phyloP scores from a whole-genome alignment of 495 filamentous ascomycete genomes.

The Parmelia sp. region DNA sequence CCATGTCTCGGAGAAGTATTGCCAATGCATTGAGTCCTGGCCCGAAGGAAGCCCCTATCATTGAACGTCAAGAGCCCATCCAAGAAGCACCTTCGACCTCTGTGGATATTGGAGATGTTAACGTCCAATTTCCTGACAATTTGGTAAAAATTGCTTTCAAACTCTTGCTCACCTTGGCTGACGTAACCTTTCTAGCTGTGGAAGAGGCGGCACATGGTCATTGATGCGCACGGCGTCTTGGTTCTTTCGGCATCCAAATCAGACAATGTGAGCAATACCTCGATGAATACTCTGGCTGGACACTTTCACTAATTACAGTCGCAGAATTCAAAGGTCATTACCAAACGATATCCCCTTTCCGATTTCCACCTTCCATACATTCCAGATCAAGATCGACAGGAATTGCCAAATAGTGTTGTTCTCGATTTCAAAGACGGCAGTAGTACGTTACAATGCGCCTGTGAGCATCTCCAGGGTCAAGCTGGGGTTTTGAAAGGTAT shows the following conservation, averaged over 20 bases:
- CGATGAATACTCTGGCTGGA: background rate
- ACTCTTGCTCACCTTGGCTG: background rate
- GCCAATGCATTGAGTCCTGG: slow-evolving; percentile 46
- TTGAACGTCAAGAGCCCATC: slow-evolving; percentile 28
- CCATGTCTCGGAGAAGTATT: slow-evolving; percentile 54
- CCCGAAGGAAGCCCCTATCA: slow-evolving; percentile 52
- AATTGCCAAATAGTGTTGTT: slow-evolving; percentile 75
- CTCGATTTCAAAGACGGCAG: slow-evolving; percentile 80
- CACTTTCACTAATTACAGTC: slow-evolving; percentile 29
- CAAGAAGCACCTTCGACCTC: slow-evolving; percentile 34
- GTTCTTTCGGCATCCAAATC: slow-evolving; percentile 55
- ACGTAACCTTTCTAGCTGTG: slow-evolving; percentile 50
- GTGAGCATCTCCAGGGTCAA: slow-evolving; percentile 71
- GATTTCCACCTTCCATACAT: slow-evolving; percentile 72
- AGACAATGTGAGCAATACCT: slow-evolving; percentile 25
- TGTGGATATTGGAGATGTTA: slow-evolving; percentile 75
- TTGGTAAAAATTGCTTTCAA: slow-evolving; percentile 38
- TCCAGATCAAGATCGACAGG: slow-evolving; percentile 82
- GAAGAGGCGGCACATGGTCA: slow-evolving; percentile 77
- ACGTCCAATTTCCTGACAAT: slow-evolving; percentile 89
- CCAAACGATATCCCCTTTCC: slow-evolving; percentile 71
- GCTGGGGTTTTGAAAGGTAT: slow-evolving; percentile 46
- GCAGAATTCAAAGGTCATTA: slow-evolving; percentile 46
- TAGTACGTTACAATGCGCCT: slow-evolving; percentile 78
- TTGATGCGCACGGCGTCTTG: slow-evolving; percentile 71